Evolutionary conservation across 176 grass and related monocot genomes (phyloP).

Genomic region (Thalia dealbata): DNA sequence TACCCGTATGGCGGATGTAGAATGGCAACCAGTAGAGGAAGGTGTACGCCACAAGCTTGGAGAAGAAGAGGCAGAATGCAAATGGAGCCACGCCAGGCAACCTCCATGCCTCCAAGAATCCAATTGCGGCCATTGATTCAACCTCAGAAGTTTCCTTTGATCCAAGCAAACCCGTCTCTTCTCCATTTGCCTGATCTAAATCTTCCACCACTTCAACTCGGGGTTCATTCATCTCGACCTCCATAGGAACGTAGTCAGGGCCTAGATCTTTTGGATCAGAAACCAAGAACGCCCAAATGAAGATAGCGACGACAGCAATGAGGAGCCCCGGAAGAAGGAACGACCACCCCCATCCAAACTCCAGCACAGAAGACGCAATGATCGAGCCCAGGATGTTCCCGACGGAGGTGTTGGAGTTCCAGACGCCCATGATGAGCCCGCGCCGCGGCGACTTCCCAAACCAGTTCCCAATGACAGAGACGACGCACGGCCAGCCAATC

Average conservation of each 20-base stretch:
- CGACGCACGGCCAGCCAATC: constrained; percentile 84
- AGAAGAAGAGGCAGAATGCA: constrained; percentile 97
- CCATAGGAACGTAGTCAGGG: constrained; percentile 24
- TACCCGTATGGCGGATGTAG: constrained; percentile 86
- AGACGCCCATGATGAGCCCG: constrained; percentile 80
- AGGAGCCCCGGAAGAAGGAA: constrained; percentile 51
- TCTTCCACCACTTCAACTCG: constrained; percentile 34
- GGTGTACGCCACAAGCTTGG: constrained; percentile 90
- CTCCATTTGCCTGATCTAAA: constrained; percentile 39
- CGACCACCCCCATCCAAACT: constrained; percentile 88
- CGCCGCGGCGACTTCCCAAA: constrained; percentile 52
- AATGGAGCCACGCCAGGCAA: constrained; percentile 54
- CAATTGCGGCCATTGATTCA: constrained; percentile 44
- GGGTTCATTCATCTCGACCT: constrained; percentile 71
- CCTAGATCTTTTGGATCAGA: constrained; percentile 53
- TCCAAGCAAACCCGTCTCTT: constrained; percentile 32
- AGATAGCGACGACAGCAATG: constrained; percentile 32
- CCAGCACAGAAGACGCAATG: constrained; percentile 68
- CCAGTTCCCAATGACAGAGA: constrained; percentile 87
- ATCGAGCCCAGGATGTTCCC: constrained; percentile 80
- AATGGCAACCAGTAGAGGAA: constrained; percentile 96
- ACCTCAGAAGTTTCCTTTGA: constrained; percentile 22
- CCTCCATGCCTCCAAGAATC: constrained; percentile 92
- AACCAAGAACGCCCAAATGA: constrained; percentile 50
- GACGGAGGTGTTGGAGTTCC: constrained; percentile 80